Conservation (phyloP, 2,329 filamentous ascomycete genomes). For the Ramularia collo-cygni region DNA sequence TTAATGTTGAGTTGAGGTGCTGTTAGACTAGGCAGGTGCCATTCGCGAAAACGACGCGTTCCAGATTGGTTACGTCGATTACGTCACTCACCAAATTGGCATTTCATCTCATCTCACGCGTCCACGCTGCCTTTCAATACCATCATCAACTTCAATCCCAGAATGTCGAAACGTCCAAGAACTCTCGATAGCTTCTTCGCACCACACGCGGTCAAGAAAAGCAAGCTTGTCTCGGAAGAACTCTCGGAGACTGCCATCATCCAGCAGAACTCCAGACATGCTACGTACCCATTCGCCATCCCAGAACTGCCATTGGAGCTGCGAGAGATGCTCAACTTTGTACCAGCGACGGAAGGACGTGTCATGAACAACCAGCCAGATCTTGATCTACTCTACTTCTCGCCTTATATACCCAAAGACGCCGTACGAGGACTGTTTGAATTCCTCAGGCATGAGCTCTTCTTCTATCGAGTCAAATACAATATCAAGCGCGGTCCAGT, state of each 20-base stretch:
- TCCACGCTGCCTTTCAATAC: neutral
- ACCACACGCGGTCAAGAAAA: constrained; percentile 39
- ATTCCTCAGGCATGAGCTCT: constrained; percentile 57
- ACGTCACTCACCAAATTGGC: too few species aligned
- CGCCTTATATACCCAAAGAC: constrained; percentile 59
- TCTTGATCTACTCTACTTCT: constrained; percentile 67
- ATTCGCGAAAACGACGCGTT: constrained; percentile 1
- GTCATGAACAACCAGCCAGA: constrained; percentile 61
- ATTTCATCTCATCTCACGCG: too few species aligned
- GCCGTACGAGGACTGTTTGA: constrained; percentile 57
- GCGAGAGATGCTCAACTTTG: constrained; percentile 35
- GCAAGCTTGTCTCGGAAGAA: constrained; percentile 23
- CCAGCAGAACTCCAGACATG: constrained; percentile 42
- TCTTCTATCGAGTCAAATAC: constrained; percentile 47
- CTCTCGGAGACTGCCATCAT: constrained; percentile 17
- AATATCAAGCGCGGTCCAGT: constrained; percentile 60
- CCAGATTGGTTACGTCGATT: neutral
- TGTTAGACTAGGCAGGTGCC: too few species aligned
- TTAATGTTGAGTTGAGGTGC: too few species aligned
- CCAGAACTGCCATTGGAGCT: constrained; percentile 42
- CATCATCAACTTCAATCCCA: constrained; percentile 2
- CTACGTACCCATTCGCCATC: constrained; percentile 48
- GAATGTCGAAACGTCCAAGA: constrained; percentile 44
- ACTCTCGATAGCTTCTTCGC: constrained; percentile 66
- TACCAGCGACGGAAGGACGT: constrained; percentile 43